These are phyloP conservation scores for Macrophomina pseudophaseolina DNA, from an alignment of 2,329 filamentous ascomycete species.

Conservation along the genomic window DNA sequence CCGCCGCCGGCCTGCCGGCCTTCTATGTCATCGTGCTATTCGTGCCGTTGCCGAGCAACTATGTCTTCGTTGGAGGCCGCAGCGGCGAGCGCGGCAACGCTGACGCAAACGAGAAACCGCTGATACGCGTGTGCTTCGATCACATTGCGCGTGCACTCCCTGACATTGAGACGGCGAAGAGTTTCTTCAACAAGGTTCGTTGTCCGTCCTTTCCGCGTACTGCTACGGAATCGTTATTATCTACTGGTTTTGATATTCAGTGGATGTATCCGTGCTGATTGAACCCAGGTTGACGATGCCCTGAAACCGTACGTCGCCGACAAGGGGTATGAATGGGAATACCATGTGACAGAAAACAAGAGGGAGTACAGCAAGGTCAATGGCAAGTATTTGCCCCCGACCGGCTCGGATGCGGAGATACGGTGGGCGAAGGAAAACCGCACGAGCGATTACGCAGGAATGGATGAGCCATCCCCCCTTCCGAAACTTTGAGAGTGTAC, in stretches of 20 bases:
- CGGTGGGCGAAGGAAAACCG: constrained; percentile 38
- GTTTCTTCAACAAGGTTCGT: not conserved
- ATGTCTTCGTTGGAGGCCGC: constrained; percentile 42
- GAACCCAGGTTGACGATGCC: constrained; percentile 35
- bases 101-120: not conserved
- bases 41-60: constrained; percentile 35
- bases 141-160: not conserved
- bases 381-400: constrained; percentile 46
- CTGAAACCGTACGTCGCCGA: constrained; percentile 50
- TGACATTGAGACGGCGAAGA: not conserved
- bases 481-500: no score
- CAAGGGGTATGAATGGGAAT: constrained; percentile 53
- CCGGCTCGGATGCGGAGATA: constrained; percentile 43
- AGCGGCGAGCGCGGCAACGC: not conserved
- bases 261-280: no score
- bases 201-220: not conserved
- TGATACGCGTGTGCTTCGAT: constrained; percentile 28
- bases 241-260: no score
- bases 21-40: constrained; percentile 54
- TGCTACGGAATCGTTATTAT: not conserved
- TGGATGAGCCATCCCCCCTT: not conserved
- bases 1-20: constrained; percentile 41
- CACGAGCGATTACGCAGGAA: not conserved
- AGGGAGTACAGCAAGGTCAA: constrained; percentile 52
- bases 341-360: constrained; percentile 50